These are phyloP conservation scores for Aspergillus sp. DNA, from an alignment of 2,329 filamentous ascomycete species.

Conservation along the genomic window DNA sequence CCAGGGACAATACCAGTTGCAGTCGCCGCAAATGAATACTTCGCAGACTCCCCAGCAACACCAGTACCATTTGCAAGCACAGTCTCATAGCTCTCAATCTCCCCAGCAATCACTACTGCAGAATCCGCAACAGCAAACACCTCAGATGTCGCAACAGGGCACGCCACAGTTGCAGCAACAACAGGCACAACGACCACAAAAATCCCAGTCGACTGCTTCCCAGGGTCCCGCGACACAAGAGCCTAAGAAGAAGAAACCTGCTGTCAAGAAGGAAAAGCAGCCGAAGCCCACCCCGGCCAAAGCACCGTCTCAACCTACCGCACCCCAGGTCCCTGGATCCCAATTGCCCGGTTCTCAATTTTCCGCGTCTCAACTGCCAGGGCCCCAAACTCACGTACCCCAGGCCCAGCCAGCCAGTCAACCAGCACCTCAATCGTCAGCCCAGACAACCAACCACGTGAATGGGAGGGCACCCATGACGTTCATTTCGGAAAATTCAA, in stretches of 20 bases:
- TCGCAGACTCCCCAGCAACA: slow-evolving; percentile 12
- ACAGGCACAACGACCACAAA: background rate
- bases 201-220: slow-evolving; percentile 7
- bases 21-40: slow-evolving; percentile 5
- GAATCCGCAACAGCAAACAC: slow-evolving; percentile 16
- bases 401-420: background rate
- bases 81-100: slow-evolving; percentile 10
- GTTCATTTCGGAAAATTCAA: slow-evolving; percentile 10
- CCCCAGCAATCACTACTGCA: slow-evolving; percentile 9
- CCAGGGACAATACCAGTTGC: slow-evolving; percentile 16
- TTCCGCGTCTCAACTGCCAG: background rate
- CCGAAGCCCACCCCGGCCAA: slow-evolving; percentile 4
- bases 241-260: slow-evolving; percentile 9
- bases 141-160: slow-evolving; percentile 18
- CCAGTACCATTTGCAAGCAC: slow-evolving; percentile 15
- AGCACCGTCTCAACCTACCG: slow-evolving; percentile 1
- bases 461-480: slow-evolving; percentile 14
- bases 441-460: slow-evolving; percentile 6
- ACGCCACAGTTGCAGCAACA: slow-evolving; percentile 11
- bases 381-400: background rate
- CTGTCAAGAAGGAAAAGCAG: slow-evolving; percentile 12
- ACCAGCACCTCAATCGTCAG: background rate
- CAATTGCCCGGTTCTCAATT: background rate
- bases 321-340: background rate
- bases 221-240: slow-evolving; percentile 3